Base-by-base conservation (phyloP, 306 rosid species). In the Elaeagnus macrophylla region DNA sequence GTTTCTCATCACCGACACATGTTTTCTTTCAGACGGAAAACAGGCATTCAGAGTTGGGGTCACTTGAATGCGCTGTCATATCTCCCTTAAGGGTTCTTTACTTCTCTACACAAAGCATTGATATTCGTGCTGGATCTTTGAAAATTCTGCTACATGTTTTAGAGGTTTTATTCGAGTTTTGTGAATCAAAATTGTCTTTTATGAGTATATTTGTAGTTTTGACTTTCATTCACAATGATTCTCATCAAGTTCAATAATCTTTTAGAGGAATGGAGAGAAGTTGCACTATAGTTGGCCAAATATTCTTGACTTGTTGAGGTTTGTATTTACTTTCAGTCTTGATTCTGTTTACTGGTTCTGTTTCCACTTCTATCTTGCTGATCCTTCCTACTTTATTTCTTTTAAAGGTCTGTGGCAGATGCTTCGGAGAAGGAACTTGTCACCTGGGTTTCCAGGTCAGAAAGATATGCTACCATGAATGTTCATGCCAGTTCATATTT, bases 221-320 rank as follows among this genome's bases (percentile, higher is more conserved):
- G 58, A 54, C 56, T 66, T 52, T 50, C 57, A 54, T 32, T 37
- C 48, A 52, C 73, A 60, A 65, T 52, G 40, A 65, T 62, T 64
- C 51, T 45, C 46, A 49, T 13, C 32, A 67, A 57, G 59, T 59
- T 25, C 56, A 14, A 25, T 25, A 25, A 25, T 57, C 37, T 67
- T 74, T 54, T 76, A 86, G 97, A 86, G 97, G 75, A 82, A 90
- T 62, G 94, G 95, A 64, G 94, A 90, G 65, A 90, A 82, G 57
- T 80, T 90, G 57, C 87, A 64, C 69, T 80, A 72, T 83, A 86
- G 95, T 72, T 90, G 97, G 97, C 76, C 79, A 20, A 72, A 72
- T 74, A 90, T 90, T 76, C 95, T 90, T 53, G 95, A 86, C 66
- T 72, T 90, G 95, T 76, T 86, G 86, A 90, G 97, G 97, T 90